Conservation (phyloP, 2,329 filamentous ascomycete genomes). For the Allantophomopsis lycopodina region DNA sequence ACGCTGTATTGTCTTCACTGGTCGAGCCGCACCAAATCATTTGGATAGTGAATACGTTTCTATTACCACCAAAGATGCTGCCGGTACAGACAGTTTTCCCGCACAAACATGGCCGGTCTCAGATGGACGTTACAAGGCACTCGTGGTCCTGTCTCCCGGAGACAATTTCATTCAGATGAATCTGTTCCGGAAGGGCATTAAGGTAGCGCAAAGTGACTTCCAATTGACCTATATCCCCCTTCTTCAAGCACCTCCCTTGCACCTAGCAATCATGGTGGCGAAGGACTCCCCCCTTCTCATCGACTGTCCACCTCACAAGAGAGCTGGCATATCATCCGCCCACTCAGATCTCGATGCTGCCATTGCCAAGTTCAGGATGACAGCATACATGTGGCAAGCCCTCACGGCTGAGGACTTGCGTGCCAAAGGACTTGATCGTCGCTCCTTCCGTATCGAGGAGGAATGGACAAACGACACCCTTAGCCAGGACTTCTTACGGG, state of each 20-base stretch:
- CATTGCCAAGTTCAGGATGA: conserved; percentile 57
- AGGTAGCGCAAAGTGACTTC: conserved; percentile 25
- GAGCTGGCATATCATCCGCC: conserved; percentile 36
- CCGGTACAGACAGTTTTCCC: conserved; percentile 31
- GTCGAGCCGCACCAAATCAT: conserved; percentile 8
- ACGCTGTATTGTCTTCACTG: conserved; percentile 18
- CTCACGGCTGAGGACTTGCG: conserved; percentile 66
- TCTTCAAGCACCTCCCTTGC: conserved; percentile 46
- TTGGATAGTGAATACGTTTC: conserved; percentile 12
- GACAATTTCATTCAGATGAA: conserved; percentile 51
- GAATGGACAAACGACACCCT: conserved; percentile 58
- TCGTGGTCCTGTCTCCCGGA: conserved; percentile 51
- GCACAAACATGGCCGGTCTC: conserved; percentile 51
- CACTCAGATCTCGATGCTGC: conserved; percentile 43
- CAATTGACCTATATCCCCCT: conserved; percentile 36
- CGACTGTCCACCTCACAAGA: conserved; percentile 49
- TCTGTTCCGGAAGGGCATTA: conserved; percentile 45
- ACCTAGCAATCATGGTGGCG: conserved; percentile 56
- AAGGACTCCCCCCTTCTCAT: conserved; percentile 56
- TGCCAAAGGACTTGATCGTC: conserved; percentile 50
- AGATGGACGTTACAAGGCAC: conserved; percentile 52
- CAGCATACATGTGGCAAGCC: conserved; percentile 65
- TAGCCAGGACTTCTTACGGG: conserved; percentile 21
- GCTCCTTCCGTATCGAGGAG: conserved; percentile 62
- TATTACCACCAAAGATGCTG: conserved; percentile 9